Percentiles rank a stretch among this genome's conserved stretches.
These are phyloP conservation scores for Aspergillus sp. DNA, from an alignment of 2,329 filamentous ascomycete genomes.

Conservation along the genomic window DNA sequence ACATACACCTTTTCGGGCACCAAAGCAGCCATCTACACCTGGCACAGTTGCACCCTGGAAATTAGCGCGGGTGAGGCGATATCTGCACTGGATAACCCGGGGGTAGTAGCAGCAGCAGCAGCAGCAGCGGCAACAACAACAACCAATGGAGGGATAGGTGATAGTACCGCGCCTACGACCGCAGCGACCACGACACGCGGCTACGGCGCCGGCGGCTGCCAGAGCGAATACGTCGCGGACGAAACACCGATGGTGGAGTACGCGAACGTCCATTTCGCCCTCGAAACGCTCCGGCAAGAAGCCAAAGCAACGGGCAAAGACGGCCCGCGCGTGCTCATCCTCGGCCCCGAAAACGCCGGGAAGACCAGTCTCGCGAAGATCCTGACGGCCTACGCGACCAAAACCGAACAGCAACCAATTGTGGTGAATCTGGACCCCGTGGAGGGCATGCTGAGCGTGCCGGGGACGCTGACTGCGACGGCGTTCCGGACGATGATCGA, in stretches of 20 bases:
- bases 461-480: constrained; percentile 77
- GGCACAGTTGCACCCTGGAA: constrained; percentile 82
- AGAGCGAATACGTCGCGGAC: constrained; percentile 61
- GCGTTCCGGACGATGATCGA: constrained; percentile 83
- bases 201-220: constrained; percentile 51
- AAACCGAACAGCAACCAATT: constrained; percentile 64
- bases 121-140: constrained; percentile 17
- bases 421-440: constrained; percentile 77
- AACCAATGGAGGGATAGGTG: constrained; percentile 9
- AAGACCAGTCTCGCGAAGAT: constrained; percentile 77
- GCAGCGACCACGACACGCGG: constrained; percentile 14
- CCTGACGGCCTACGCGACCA: constrained; percentile 69
- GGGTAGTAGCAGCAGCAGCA: neutral
- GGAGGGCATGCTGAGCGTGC: constrained; percentile 68
- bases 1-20: constrained; percentile 72
- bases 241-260: constrained; percentile 75
- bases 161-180: too few relatives aligned
- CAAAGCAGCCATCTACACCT: constrained; percentile 85
- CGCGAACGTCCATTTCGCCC: constrained; percentile 78
- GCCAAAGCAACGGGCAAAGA: constrained; percentile 45
- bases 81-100: constrained; percentile 19
- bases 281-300: constrained; percentile 62
- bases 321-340: constrained; percentile 75
- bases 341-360: constrained; percentile 68
- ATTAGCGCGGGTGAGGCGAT: constrained; percentile 54